These are phyloP conservation scores for Ceratocystis smalleyi DNA, from an alignment of 2,329 filamentous ascomycete genomes.

Conservation along the genomic window DNA sequence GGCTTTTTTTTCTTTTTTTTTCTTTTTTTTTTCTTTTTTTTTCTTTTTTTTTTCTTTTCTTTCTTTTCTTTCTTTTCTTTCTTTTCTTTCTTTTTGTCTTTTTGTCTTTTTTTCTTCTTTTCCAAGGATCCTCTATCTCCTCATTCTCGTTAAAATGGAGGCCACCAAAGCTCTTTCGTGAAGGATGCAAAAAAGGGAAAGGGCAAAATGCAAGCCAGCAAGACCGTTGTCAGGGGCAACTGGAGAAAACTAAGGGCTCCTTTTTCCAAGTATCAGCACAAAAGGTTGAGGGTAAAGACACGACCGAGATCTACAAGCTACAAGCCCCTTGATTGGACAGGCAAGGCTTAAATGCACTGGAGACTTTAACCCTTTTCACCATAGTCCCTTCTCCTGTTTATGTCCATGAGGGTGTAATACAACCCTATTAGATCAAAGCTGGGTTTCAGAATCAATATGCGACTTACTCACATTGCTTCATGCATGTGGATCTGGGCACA, in stretches of 20 bases:
- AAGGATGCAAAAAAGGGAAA: not conserved
- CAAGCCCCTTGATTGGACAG: not conserved
- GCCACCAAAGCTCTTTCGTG: slow-evolving; percentile 1
- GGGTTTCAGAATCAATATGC: not conserved
- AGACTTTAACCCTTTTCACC: slow-evolving; percentile 3
- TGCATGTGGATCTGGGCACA: not conserved
- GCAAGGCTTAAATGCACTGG: not conserved
- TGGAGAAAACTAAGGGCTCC: not conserved
- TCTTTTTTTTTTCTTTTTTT: not conserved
- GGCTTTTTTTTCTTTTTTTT: not conserved
- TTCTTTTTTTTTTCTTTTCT: not conserved
- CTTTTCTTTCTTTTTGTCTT: not conserved
- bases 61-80: not conserved
- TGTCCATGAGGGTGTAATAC: not conserved
- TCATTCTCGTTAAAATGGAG: slow-evolving; percentile 4
- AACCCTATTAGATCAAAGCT: not conserved
- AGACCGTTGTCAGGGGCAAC: not conserved
- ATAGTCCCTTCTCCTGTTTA: not conserved
- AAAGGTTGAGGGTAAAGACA: not conserved
- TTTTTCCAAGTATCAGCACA: not conserved
- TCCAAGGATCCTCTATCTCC: not conserved
- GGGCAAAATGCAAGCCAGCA: not conserved
- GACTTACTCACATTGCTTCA: not conserved
- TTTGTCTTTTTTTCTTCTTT: not conserved
- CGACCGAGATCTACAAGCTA: not conserved